Evolutionary conservation across 208 protist species (phyloP), one percentile per base, ranked within the genome.

Genomic region (Trypanosoma platydactyli): DNA sequence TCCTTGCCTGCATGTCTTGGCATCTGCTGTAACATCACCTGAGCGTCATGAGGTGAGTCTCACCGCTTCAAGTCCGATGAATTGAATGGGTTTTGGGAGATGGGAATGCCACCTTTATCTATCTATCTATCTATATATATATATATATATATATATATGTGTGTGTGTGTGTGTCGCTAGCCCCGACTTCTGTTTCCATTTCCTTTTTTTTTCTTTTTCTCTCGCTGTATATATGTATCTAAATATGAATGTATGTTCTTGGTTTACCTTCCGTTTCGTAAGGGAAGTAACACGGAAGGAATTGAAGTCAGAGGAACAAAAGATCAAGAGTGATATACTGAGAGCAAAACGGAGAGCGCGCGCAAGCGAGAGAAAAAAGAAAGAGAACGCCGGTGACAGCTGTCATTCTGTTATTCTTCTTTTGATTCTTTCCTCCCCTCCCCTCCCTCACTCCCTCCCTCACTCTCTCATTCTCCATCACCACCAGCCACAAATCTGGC

Each of bases 1-100:
- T 6, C 55, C 55, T 6, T 71, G 65, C 30, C 46, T 71, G 27
- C 65, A 71, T 18, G 65, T 64, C 6, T 22, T 71, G n/a, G 25
- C 50, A 22, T 18, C 54, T 33, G 64, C 54, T 6, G 1, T 70
- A 0, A 18, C 16, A n/a, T 42, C 45, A 25, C 3, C 22, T 61
- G 56, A 29, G 20, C 20, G 35, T 46, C 38, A 9, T 29, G 13
- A 30, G 29, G 41, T 27, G 22, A 27, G 12, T 46, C 11, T 16
- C 5, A 1, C 40, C 29, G 3, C 22, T 16, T 6, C 29, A 1
- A 48, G 7, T 46, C 20, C 56, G 2, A 4, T 61, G 9, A n/a
- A 0, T 18, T 50, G 41, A 61, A 11, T 16, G 11, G 20, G 9
- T 11, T 4, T 51, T 1, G 22, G n/a, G n/a, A 18, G n/a, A 9